These are phyloP conservation scores for Nicotiana tomentosiformis DNA, from an alignment of 257 asterid genomes.

Conservation along the genomic window DNA sequence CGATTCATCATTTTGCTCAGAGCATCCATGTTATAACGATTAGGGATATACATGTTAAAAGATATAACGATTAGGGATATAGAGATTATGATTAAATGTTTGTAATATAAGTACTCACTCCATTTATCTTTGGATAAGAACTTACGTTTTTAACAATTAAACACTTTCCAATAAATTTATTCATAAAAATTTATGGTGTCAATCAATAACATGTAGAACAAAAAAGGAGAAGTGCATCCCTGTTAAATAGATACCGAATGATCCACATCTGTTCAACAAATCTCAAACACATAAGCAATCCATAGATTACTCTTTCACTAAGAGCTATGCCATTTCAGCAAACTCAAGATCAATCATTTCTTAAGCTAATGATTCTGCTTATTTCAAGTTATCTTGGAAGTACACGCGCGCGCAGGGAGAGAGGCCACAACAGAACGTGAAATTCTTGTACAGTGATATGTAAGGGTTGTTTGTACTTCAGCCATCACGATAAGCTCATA, in stretches of 20 bases:
- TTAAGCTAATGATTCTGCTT: no score
- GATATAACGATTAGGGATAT: no score
- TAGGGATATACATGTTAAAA: no score
- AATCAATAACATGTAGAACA: background rate
- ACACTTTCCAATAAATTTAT: background rate
- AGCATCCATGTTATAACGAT: no score
- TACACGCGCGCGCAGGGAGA: no score
- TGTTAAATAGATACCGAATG: background rate
- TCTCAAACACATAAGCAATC: background rate
- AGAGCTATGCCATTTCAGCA: background rate
- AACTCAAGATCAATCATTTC: background rate
- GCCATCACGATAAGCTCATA: no score
- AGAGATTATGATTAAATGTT: background rate
- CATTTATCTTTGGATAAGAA: background rate
- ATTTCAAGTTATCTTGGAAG: no score
- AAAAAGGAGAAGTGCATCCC: background rate
- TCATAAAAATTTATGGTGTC: background rate
- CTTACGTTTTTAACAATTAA: background rate
- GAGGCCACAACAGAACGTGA: no score
- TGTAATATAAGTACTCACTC: background rate
- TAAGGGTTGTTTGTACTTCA: no score
- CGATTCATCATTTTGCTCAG: no score
- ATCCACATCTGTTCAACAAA: background rate
- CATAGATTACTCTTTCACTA: background rate
- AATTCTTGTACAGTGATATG: no score